A percentile compares a stretch with the other conserved stretches of the same genome.
Evolutionary conservation across 2,329 filamentous ascomycete species (phyloP).

Genomic region (Tolypocladium paradoxum): DNA sequence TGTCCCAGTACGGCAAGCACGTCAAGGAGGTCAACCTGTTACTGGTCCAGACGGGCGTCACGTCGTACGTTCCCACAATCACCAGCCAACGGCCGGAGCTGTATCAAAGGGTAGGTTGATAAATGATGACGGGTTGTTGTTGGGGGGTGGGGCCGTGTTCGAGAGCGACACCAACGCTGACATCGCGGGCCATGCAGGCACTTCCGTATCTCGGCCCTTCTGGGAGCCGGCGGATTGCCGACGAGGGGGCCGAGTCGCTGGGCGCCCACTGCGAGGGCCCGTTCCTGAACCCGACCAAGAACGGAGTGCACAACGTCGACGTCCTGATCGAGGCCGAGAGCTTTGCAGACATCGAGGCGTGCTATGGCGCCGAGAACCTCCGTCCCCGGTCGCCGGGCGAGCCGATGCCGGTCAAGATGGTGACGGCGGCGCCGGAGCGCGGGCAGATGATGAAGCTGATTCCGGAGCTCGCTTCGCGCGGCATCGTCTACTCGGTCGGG

Average conservation of each 20-base stretch:
- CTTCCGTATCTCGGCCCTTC: conserved; percentile 71
- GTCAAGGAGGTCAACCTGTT: conserved; percentile 59
- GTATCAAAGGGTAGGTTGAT: conserved; percentile 52
- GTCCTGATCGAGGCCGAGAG: conserved; percentile 56
- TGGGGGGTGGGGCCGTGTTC: background rate
- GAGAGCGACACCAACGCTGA: background rate
- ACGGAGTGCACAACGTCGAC: conserved; percentile 71
- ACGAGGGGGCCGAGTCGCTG: conserved; percentile 72
- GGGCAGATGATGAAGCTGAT: conserved; percentile 62
- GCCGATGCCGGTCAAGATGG: conserved; percentile 54
- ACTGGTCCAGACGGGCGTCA: conserved; percentile 71
- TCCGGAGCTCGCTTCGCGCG: conserved; percentile 49
- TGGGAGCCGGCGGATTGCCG: conserved; percentile 44
- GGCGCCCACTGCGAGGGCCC: conserved; percentile 88
- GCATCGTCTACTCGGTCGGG: conserved; percentile 70
- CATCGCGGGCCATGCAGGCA: conserved; percentile 28
- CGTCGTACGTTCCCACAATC: conserved; percentile 76
- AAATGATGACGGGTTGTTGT: background rate
- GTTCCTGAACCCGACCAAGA: conserved; percentile 73
- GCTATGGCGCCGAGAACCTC: conserved; percentile 66
- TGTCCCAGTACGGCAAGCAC: conserved; percentile 59
- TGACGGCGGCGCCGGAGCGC: conserved; percentile 77
- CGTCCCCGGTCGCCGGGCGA: conserved; percentile 21
- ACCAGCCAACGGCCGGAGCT: conserved; percentile 72
- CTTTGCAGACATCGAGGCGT: conserved; percentile 54